Evolutionary conservation across 2,329 filamentous ascomycete species (phyloP), one percentile per base, ranked within the genome.

Genomic region (Apiospora saccharicola): DNA sequence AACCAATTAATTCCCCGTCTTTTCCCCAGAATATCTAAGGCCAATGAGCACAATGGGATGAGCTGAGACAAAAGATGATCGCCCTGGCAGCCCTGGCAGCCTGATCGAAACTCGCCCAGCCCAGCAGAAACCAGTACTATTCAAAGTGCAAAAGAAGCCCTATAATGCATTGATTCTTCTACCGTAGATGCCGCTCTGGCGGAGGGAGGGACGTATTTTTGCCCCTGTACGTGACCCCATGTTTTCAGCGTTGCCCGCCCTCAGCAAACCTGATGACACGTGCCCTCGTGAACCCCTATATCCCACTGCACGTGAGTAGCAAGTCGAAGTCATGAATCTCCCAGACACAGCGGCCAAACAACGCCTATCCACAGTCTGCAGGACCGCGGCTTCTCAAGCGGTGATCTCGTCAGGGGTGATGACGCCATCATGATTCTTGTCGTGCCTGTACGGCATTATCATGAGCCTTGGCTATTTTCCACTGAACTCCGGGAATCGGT

Each of bases 371-470:
- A 13, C n/a, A 16, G n/a, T 53, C 3, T 10, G 26, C 10, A 12
- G 16, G 4, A 30, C 24, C 22, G 0, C n/a, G 19, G 19, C 49
- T 14, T 16, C 10, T 53, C 37, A 53, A 8, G 22, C 13, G 12
- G n/a, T 16, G 26, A 69, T 10, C 44, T 69, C 67, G 24, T 24
- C 41, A 16, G 46, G 44, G n/a, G 43, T 69, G 67, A 69, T 47
- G 19, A 69, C 10, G 2, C 67, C 67, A 47, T 69, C 67, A 14
- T 10, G n/a, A 16, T 49, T 47, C 22, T 44, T 47, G 67, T 69
- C 67, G 26, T 69, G 67, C 13, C 67, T 69, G 26, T 12, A 16
- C 16, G 4, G 22, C 30, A 14, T 10, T 34, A n/a, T 34, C 13
- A n/a, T 41, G 7, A 47, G 24, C n/a, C 67, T 12, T 24, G n/a